Conservation (phyloP, 139 green algal genomes). For the Pseudopediastrum boryanum region DNA sequence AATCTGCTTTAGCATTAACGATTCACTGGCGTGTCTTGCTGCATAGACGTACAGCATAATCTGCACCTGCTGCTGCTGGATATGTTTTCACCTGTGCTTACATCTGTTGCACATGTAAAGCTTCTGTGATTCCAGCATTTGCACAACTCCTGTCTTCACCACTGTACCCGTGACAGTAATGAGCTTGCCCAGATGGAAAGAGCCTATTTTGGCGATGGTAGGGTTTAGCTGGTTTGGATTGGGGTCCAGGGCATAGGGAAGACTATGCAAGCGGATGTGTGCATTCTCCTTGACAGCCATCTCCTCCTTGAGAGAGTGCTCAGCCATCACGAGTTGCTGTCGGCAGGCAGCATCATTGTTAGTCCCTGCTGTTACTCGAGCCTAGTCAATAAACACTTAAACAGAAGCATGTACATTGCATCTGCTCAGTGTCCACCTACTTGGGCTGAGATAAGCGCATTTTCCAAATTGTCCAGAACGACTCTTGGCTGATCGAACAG, state of each 20-base stretch:
- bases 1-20: neutral
- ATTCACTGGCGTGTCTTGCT: neutral
- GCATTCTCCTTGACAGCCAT: slow-evolving; percentile 51
- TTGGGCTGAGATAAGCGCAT: slow-evolving; percentile 50
- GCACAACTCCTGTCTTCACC: slow-evolving; percentile 68
- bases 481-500: slow-evolving; percentile 35
- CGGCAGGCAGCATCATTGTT: neutral
- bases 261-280: slow-evolving; percentile 57
- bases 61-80: neutral
- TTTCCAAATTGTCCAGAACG: slow-evolving; percentile 49
- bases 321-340: slow-evolving; percentile 14
- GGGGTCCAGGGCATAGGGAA: slow-evolving; percentile 49
- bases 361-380: neutral
- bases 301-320: slow-evolving; percentile 2
- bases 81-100: slow-evolving; percentile 45
- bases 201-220: slow-evolving; percentile 50
- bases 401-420: neutral
- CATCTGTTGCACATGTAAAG: slow-evolving; percentile 75
- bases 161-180: slow-evolving; percentile 79
- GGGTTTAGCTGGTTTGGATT: slow-evolving; percentile 32
- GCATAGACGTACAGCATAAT: neutral
- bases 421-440: slow-evolving; percentile 19
- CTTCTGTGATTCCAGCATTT: slow-evolving; percentile 74
- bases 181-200: slow-evolving; percentile 63
- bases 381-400: neutral